Evolutionary conservation across 2,329 filamentous ascomycete species (phyloP).

Genomic region (Aspergillus sp.): DNA sequence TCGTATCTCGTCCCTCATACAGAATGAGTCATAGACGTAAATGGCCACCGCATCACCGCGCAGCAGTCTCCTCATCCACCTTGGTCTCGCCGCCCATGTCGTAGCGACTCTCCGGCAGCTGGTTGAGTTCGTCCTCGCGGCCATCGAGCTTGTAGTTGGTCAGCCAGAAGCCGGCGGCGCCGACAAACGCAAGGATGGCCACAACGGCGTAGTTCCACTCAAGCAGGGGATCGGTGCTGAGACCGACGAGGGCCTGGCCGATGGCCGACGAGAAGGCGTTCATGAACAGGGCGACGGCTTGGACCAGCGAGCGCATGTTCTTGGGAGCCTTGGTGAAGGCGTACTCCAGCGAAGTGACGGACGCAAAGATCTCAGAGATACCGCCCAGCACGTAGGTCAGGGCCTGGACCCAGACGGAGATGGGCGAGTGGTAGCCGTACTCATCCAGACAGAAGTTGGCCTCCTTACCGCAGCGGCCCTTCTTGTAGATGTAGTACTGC

Average conservation of each 20-base stretch:
- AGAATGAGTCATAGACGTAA: no score
- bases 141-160: conserved; percentile 63
- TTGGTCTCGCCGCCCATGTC: conserved; percentile 1
- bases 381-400: conserved; percentile 52
- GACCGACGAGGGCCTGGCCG: conserved; percentile 64
- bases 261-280: conserved; percentile 67
- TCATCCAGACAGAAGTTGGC: conserved; percentile 51
- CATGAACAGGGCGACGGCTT: conserved; percentile 67
- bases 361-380: conserved; percentile 58
- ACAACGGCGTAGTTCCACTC: conserved; percentile 70
- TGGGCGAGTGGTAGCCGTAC: conserved; percentile 48
- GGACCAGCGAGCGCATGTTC: conserved; percentile 78
- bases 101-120: conserved; percentile 25
- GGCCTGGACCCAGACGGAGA: conserved; percentile 62
- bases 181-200: conserved; percentile 61
- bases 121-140: conserved; percentile 66
- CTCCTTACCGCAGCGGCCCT: conserved; percentile 58
- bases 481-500: conserved; percentile 57
- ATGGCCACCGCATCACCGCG: not conserved
- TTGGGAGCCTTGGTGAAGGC: conserved; percentile 74
- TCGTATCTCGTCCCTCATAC: no score
- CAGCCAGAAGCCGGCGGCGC: conserved; percentile 66
- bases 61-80: conserved; percentile 14
- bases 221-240: conserved; percentile 63
- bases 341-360: conserved; percentile 66